Percentiles rank a stretch among this genome's conserved stretches.
Conservation (phyloP, 805 yeast genomes). For the Yamadazyma paraphyllophila region DNA sequence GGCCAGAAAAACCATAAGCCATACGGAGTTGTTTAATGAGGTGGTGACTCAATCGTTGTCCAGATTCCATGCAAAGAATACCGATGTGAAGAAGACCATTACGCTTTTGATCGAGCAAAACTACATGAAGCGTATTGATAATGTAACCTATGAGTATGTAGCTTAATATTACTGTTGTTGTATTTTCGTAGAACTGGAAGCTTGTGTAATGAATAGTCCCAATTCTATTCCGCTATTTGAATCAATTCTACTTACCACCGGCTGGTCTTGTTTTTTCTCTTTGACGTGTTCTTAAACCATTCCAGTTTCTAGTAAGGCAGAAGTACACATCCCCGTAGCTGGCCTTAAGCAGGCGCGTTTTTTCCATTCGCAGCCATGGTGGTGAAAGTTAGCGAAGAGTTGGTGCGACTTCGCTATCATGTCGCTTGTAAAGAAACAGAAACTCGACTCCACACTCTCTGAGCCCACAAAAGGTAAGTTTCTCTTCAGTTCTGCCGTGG, state of each 20-base stretch:
- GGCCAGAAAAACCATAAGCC: slow-evolving; percentile 77
- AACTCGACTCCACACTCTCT: no score
- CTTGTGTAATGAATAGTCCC: no score
- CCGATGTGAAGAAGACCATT: slow-evolving; percentile 84
- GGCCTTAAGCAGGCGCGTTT: no score
- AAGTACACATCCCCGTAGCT: no score
- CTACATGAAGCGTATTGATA: slow-evolving; percentile 74
- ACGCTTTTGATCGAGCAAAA: slow-evolving; percentile 84
- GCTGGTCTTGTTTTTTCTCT: no score
- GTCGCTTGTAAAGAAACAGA: background rate
- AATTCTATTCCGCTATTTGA: no score
- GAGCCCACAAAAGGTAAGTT: slow-evolving; percentile 6
- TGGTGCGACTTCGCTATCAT: background rate
- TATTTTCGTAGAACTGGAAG: no score
- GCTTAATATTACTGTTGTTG: slow-evolving; percentile 42
- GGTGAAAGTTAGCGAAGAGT: no score
- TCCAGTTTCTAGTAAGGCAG: no score
- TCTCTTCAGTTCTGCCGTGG: slow-evolving; percentile 29
- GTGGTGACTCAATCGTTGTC: slow-evolving; percentile 80
- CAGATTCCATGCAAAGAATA: slow-evolving; percentile 80
- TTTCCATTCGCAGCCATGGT: no score
- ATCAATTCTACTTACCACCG: no score
- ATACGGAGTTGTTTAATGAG: slow-evolving; percentile 79
- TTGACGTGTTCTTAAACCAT: no score
- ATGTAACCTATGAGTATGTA: slow-evolving; percentile 74